phyloP scores from a whole-genome alignment of 495 filamentous ascomycete species.

The Aspergillus nanangensis region DNA sequence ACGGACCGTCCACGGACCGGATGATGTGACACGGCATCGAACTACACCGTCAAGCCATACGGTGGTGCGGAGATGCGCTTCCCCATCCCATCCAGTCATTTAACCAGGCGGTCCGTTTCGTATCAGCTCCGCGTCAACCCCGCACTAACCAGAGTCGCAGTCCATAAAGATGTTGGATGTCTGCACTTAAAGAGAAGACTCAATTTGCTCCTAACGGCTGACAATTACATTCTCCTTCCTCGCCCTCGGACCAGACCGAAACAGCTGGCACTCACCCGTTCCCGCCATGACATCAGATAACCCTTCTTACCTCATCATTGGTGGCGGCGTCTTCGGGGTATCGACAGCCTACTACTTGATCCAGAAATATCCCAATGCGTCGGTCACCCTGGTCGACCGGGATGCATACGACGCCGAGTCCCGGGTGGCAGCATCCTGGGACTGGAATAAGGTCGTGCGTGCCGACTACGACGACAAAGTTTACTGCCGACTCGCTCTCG shows the following conservation, averaged over 20 bases:
- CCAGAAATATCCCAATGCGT: conserved; percentile 42
- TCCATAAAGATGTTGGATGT: neutral
- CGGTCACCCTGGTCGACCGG: conserved; percentile 56
- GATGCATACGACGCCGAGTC: conserved; percentile 37
- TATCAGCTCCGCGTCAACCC: neutral
- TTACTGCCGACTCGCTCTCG: conserved; percentile 54
- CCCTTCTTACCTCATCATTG: conserved; percentile 54
- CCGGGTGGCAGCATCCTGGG: conserved; percentile 54
- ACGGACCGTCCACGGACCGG: neutral
- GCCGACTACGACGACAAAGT: conserved; percentile 57
- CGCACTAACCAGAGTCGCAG: neutral
- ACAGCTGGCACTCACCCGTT: neutral
- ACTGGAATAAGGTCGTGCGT: conserved; percentile 66
- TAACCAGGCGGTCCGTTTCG: neutral
- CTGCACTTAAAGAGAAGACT: neutral
- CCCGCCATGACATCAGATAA: conserved; percentile 4
- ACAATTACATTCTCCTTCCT: neutral
- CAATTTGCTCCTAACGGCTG: neutral
- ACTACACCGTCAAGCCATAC: neutral
- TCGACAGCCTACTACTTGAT: conserved; percentile 60
- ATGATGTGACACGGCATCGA: neutral
- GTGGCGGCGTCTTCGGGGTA: conserved; percentile 62
- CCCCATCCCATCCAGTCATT: neutral
- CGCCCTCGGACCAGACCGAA: neutral
- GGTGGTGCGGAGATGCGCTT: neutral